These are phyloP conservation scores for Neoboletus brunneissimus DNA, from an alignment of 768 basidiomycete genomes.

Conservation along the genomic window DNA sequence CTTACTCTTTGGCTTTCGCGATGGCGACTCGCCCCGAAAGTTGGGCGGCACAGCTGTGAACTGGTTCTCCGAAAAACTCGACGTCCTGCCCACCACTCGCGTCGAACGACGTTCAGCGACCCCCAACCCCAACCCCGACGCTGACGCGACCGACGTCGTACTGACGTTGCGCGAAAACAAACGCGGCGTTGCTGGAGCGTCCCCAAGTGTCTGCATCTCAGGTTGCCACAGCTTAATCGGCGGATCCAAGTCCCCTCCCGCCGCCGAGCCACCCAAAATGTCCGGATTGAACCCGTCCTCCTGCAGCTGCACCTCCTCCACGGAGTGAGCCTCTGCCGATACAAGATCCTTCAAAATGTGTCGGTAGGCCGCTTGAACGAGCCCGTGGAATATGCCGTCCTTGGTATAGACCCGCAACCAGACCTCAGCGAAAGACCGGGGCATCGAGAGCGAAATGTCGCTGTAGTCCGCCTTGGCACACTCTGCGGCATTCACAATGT, in stretches of 20 bases:
- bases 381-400: conserved; percentile 50
- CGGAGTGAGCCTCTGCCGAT: not conserved
- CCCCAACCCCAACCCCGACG: not conserved
- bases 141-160: conserved; percentile 6
- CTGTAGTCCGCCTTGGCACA: conserved; percentile 46
- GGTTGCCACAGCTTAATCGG: conserved; percentile 22
- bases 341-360: conserved; percentile 32
- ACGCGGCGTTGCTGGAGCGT: conserved; percentile 33
- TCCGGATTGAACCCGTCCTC: conserved; percentile 17
- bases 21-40: conserved; percentile 31
- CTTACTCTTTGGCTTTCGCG: conserved; percentile 31
- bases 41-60: conserved; percentile 46
- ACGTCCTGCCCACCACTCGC: conserved; percentile 27
- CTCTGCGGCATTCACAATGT: conserved; percentile 32
- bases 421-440: conserved; percentile 65
- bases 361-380: conserved; percentile 70
- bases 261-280: not conserved
- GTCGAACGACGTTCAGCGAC: not conserved
- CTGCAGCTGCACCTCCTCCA: not conserved
- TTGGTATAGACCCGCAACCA: conserved; percentile 68
- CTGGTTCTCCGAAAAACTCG: conserved; percentile 37
- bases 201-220: not conserved
- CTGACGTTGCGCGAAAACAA: conserved; percentile 15
- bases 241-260: conserved; percentile 18
- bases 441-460: conserved; percentile 65